Base-by-base conservation (phyloP, 2,329 filamentous ascomycete genomes). In the Calonectria pauciramosa region DNA sequence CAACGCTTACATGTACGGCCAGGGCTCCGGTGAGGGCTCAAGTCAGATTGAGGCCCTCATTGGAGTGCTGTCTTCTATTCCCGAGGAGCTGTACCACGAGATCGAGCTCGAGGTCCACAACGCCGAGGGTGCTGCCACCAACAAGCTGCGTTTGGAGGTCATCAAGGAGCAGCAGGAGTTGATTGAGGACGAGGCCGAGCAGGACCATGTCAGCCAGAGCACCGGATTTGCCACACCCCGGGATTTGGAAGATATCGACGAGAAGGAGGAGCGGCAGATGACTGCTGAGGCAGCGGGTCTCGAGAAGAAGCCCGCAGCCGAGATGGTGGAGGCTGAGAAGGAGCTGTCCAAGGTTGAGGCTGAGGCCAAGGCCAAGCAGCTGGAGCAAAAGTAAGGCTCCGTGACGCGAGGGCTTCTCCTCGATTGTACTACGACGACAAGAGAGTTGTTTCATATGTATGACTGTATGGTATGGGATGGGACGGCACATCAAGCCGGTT, bases 11-110 rank as follows among this genome's bases (percentile, higher is more conserved):
- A 96, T 98, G 91, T 99, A 99, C 86, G 93, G 94, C 47, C 95
- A 97, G 81, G 93, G 94, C 75, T 96, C 96, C 81, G 95, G 96
- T 64, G 95, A 98, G 82, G 95, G 97, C 81, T 93, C 94, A 38
- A 95, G 92, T 75, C 96, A 99, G 87, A 96, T 99, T 73, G 96
- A 98, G 79, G 96, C 97, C 0, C 91, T 99, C 64, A 95, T 96
- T 75, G 95, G 96, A 70, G 97, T 99, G 7, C 89, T 99, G 51
- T 97, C 95, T 51, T 96, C 94, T 75, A 99, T 99, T 76, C 97
- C 97, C 4, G 97, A 99, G 86, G 97, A 99, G 86, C 90, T 99
- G 51, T 99, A 97, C 94, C 97, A 99, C 89, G 97, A 99, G 89
- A 98, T 99, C 77, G 97, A 99, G 87, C 94, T 99, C 38, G 97